Conservation (phyloP, 306 rosid genomes). For the Vigna radiata region DNA sequence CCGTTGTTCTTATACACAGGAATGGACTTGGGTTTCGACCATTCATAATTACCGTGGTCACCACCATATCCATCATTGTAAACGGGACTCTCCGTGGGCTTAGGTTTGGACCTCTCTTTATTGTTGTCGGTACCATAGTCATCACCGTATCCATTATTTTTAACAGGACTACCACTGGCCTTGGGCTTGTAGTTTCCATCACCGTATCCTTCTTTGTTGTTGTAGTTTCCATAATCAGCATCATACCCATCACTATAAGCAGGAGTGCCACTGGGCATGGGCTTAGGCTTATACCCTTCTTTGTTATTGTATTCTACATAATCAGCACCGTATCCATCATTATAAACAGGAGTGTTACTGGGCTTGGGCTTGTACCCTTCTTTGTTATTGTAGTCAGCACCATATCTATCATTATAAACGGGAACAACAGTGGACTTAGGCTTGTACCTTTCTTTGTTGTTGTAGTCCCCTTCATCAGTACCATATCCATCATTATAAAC, state of each 20-base stretch:
- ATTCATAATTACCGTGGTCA: too few relatives aligned
- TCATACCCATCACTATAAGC: not conserved
- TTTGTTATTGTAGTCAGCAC: conserved; percentile 28
- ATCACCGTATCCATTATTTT: not conserved
- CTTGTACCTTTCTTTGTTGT: conserved; percentile 19
- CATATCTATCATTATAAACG: not conserved
- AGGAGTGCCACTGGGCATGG: not conserved
- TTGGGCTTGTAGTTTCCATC: not conserved
- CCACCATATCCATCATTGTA: not conserved
- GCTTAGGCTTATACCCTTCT: conserved; percentile 32
- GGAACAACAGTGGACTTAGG: too few relatives aligned
- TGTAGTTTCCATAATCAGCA: not conserved
- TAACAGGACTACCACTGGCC: not conserved
- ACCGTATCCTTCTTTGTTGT: conserved; percentile 21
- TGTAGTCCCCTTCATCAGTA: not conserved
- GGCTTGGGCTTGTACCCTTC: not conserved
- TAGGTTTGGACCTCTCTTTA: not conserved
- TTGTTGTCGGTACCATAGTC: conserved; percentile 1
- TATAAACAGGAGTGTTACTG: too few relatives aligned
- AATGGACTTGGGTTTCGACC: not conserved
- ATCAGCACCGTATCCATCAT: not conserved
- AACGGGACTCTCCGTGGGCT: too few relatives aligned
- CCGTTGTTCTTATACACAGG: not conserved
- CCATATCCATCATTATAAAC: not conserved
- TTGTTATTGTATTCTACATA: not conserved